A percentile compares a stretch with the other conserved stretches of the same genome.
Conservation (phyloP, 495 filamentous ascomycete genomes). For the Aspergillus taichungensis region DNA sequence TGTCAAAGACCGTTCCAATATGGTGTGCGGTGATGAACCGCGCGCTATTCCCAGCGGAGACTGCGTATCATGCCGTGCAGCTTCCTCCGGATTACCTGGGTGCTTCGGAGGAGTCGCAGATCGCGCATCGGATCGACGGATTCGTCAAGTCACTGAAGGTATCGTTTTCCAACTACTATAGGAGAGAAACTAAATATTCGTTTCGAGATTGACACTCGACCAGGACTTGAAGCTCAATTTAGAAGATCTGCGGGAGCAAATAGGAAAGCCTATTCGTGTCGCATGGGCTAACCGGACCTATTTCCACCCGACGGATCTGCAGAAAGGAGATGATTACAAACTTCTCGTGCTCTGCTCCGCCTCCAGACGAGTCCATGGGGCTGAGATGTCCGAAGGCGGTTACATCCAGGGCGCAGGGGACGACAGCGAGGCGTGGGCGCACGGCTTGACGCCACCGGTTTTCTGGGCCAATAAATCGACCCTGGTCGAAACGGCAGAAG, state of each 20-base stretch:
- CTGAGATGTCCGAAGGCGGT: constrained; percentile 57
- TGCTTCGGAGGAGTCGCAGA: constrained; percentile 69
- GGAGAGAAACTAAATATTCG: background rate
- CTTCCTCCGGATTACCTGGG: constrained; percentile 62
- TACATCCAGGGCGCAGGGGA: constrained; percentile 95
- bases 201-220: constrained; percentile 7
- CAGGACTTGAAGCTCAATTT: constrained; percentile 45
- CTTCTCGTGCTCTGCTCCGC: constrained; percentile 73
- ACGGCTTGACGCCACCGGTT: constrained; percentile 60
- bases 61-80: constrained; percentile 42
- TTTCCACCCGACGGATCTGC: constrained; percentile 32
- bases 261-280: constrained; percentile 31
- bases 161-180: constrained; percentile 2
- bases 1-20: constrained; percentile 88
- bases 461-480: constrained; percentile 63
- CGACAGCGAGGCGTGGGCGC: constrained; percentile 85
- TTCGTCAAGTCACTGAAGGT: constrained; percentile 59
- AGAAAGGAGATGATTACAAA: constrained; percentile 36
- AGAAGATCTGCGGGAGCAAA: constrained; percentile 23
- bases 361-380: constrained; percentile 56
- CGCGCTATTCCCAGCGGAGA: constrained; percentile 57
- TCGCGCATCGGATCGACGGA: constrained; percentile 52
- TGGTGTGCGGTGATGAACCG: constrained; percentile 84
- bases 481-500: constrained; percentile 52
- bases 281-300: constrained; percentile 37